Base-by-base conservation (phyloP, 768 basidiomycete species). In the Lentinula sp. region DNA sequence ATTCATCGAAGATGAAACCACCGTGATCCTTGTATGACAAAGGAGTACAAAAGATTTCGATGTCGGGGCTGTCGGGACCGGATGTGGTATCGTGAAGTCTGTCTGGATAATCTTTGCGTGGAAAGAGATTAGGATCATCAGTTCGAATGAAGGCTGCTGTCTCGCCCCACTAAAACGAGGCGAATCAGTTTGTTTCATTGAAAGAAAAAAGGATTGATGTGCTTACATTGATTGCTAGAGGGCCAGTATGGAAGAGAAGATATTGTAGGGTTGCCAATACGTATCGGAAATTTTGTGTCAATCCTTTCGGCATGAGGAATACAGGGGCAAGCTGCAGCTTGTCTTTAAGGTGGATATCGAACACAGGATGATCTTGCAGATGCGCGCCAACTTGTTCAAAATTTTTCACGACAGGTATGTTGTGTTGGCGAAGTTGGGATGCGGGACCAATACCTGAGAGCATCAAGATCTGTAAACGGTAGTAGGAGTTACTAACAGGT, bases 361-460 rank as follows among this genome's bases (percentile, higher is more conserved):
- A 77, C 13, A 78, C 76, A 3, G 79, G 76, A 66, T 93, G 92
- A 67, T 94, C 92, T 49, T 80, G 75, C 16, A 94, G 79, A 69
- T 92, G 80, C 8, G 80, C 75, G 13, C 93, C 93, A 18, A 95
- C 91, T 10, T 85, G 85, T 0, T 88, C 86, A 1, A 88, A 80
- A 65, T 92, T 84, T 5, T 82, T 67, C 18, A 86, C 73, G 34
- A 85, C 71, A 0, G 81, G 75, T 21, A 95, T 85, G 5, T 72
- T 71, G 60, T 85, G 74, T 40, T 75, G 69, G 10, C 74, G 64
- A 40, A 93, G 76, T 11, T 88, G 78, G 1, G 75, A 75, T 1
- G 78, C 77, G 39, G 90, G 88, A 2, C 92, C 93, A 51, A 95
- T 74, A 10, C 93, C 93, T 40, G 88, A 90, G 16, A 90, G 77